Base-by-base conservation (phyloP, 2,329 filamentous ascomycete genomes). In the Monosporascus ibericus region DNA sequence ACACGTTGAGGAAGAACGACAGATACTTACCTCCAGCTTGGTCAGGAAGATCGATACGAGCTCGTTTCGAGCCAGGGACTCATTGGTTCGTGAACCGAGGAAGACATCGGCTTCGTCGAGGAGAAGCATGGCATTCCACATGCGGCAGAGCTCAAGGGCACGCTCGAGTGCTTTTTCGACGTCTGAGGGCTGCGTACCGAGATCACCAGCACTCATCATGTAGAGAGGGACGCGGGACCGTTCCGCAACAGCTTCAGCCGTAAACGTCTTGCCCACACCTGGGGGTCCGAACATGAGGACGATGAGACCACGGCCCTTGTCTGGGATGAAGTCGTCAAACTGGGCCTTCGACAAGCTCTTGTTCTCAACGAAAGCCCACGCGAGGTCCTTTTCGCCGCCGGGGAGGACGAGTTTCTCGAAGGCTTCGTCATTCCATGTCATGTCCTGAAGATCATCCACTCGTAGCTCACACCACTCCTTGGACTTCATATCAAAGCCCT, bases 21-120 rank as follows among this genome's bases (percentile, higher is more conserved):
- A 22, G 22, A 7, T 22, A 39, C 55, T 30, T 51, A 59, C 56
- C 38, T 61, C 55, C 2, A 63, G 55, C 7, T 36, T 44, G 9
- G 54, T 51, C 8, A 61, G 52, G 30, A 60, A 61, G 24, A 58
- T 56, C 8, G 62, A 58, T 0, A 75, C 72, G 1, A 76, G 62
- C 53, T 68, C 66, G 55, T 75, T 76, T 2, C 72, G 66, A 1
- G 59, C 59, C 11, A 75, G 53, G n/a, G 68, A 64, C 2, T 68
- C 57, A 7, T 59, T 55, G 0, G 63, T 67, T 5, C 71, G 60
- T 14, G 65, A 61, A 8, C 64, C 63, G 6, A 77, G 64, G 54
- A 75, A 76, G 1, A 76, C 68, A 44, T 75, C 73, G 0, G 69
- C 69, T 50, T 75, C 73, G 46, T 75, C 72, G 1, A 75, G 60